These are phyloP conservation scores for Lepidium africanum DNA, from an alignment of 345 rosid genomes.

Conservation along the genomic window DNA sequence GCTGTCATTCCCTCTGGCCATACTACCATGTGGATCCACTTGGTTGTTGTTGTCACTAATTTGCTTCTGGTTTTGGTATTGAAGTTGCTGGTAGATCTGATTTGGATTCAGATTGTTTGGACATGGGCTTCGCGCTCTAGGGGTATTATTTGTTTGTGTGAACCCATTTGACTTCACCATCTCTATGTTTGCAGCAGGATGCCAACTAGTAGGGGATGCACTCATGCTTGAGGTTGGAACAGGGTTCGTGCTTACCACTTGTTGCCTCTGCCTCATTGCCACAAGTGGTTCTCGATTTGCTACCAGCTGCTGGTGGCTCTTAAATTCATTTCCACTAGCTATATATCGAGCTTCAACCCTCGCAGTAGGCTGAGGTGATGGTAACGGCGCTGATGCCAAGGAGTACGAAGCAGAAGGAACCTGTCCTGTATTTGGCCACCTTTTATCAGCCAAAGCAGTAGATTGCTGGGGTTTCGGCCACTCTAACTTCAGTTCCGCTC, in stretches of 20 bases:
- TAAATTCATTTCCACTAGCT: constrained; percentile 46
- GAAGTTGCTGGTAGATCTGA: constrained; percentile 53
- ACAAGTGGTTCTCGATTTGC: constrained; percentile 51
- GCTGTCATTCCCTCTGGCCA: constrained; percentile 43
- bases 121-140: constrained; percentile 37
- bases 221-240: constrained; percentile 40
- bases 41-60: constrained; percentile 29
- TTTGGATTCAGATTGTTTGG: constrained; percentile 35
- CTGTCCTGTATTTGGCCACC: constrained; percentile 45
- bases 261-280: constrained; percentile 61
- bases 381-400: constrained; percentile 48
- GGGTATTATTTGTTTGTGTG: constrained; percentile 32
- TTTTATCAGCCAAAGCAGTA: constrained; percentile 41
- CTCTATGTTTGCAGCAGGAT: constrained; percentile 42
- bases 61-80: constrained; percentile 50
- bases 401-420: constrained; percentile 44
- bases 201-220: constrained; percentile 46
- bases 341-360: constrained; percentile 46
- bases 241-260: constrained; percentile 45
- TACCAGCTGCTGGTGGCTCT: constrained; percentile 42
- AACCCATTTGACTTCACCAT: constrained; percentile 50
- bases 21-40: constrained; percentile 36
- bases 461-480: constrained; percentile 59
- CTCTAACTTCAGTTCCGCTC: constrained; percentile 48
- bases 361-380: constrained; percentile 37